Evolutionary conservation across 2,329 filamentous ascomycete genomes (phyloP).

Genomic region (Epichloe sp.): DNA sequence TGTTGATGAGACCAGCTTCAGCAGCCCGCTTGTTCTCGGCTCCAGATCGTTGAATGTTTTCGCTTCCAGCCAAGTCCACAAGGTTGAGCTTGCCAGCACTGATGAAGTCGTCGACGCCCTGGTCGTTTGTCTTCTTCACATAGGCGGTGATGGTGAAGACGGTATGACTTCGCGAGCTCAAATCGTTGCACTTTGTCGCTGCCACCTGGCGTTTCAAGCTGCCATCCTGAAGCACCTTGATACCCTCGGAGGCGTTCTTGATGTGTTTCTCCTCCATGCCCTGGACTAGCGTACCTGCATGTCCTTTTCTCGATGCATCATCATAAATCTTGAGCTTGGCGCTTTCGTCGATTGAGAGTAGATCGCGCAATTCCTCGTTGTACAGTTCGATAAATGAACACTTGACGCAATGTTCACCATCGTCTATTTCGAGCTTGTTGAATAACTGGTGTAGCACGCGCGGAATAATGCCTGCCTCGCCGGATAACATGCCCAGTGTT

Average conservation of each 20-base stretch:
- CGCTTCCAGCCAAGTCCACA: conserved; percentile 90
- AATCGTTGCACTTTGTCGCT: conserved; percentile 97
- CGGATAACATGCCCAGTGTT: conserved; percentile 70
- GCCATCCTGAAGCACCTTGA: conserved; percentile 76
- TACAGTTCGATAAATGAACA: conserved; percentile 98
- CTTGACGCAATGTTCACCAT: conserved; percentile 78
- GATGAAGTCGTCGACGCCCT: conserved; percentile 79
- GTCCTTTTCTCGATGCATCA: conserved; percentile 74
- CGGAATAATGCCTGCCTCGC: conserved; percentile 89
- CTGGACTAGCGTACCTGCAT: conserved; percentile 76
- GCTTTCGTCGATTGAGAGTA: conserved; percentile 70
- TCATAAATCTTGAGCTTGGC: conserved; percentile 92
- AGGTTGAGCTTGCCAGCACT: conserved; percentile 90
- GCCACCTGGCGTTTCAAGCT: conserved; percentile 95
- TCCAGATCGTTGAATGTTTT: conserved; percentile 93
- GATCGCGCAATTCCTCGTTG: conserved; percentile 89
- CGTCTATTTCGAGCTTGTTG: conserved; percentile 64
- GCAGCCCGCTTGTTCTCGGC: conserved; percentile 96
- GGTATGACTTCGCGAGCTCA: conserved; percentile 93
- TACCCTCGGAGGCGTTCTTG: conserved; percentile 68
- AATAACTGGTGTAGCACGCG: conserved; percentile 81
- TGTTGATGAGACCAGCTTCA: conserved; percentile 95
- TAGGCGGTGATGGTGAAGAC: conserved; percentile 94
- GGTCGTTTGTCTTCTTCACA: conserved; percentile 67
- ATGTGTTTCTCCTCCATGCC: conserved; percentile 97